Conservation (phyloP, 139 green algal genomes). For the Chlamydomonas eustigma region DNA sequence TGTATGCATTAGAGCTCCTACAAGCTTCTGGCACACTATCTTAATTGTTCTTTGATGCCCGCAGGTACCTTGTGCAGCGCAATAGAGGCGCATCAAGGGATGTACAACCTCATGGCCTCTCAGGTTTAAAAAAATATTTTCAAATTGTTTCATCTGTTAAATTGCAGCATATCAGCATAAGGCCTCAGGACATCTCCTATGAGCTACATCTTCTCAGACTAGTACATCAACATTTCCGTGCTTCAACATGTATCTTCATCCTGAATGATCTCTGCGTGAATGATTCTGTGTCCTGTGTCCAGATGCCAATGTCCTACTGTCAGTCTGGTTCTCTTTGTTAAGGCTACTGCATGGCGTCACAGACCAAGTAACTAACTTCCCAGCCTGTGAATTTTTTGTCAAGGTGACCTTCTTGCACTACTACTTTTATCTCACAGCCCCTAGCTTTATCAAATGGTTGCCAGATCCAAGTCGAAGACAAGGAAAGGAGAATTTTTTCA, state of each 20-base stretch:
- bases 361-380: constrained; percentile 26
- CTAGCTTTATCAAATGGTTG: too few species aligned
- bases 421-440: too few species aligned
- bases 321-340: constrained; percentile 69
- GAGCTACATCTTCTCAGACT: background rate
- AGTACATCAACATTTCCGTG: too few species aligned
- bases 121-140: background rate
- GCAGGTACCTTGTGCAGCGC: constrained; percentile 18
- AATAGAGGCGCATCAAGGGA: constrained; percentile 18
- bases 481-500: too few species aligned
- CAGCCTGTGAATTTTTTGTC: constrained; percentile 37
- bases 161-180: too few species aligned
- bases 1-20: too few species aligned
- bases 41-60: background rate
- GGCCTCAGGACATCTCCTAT: too few species aligned
- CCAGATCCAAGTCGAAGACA: too few species aligned
- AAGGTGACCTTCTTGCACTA: too few species aligned
- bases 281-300: too few species aligned
- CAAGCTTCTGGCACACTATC: too few species aligned
- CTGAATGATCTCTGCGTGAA: background rate
- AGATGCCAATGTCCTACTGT: constrained; percentile 70
- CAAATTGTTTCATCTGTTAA: background rate
- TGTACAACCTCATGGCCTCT: constrained; percentile 7
- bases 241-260: background rate
- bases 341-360: constrained; percentile 52